Percentiles rank a stretch among this genome's conserved stretches.
These are phyloP conservation scores for Ormosia semicastrata DNA, from an alignment of 306 rosid genomes.

Conservation along the genomic window DNA sequence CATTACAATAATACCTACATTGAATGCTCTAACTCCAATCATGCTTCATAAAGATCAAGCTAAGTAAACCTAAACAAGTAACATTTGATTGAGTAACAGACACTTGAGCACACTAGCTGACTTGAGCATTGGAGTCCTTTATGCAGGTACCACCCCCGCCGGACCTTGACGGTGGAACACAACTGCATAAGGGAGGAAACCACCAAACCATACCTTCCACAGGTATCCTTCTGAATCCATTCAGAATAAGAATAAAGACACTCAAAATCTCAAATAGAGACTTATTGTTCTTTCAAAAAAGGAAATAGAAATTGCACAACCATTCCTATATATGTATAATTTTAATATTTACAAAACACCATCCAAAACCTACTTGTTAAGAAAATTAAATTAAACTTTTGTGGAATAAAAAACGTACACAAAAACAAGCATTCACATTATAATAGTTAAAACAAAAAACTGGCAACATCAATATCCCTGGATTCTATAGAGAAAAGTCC, in stretches of 20 bases:
- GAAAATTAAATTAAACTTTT: not conserved
- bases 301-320: not conserved
- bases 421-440: conserved; percentile 17
- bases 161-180: too few relatives aligned
- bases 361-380: conserved; percentile 2
- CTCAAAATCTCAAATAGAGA: not conserved
- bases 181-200: too few relatives aligned
- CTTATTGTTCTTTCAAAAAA: not conserved
- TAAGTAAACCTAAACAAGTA: too few relatives aligned
- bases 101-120: too few relatives aligned
- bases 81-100: too few relatives aligned
- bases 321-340: conserved; percentile 3
- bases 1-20: too few relatives aligned
- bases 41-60: too few relatives aligned
- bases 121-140: too few relatives aligned
- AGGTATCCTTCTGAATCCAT: too few relatives aligned
- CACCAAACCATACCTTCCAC: too few relatives aligned
- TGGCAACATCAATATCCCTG: conserved; percentile 81
- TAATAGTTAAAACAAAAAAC: conserved; percentile 41
- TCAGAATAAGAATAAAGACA: not conserved
- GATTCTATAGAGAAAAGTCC: conserved; percentile 86
- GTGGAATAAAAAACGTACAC: not conserved
- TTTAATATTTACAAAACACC: not conserved
- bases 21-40: too few relatives aligned
- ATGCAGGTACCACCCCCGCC: too few relatives aligned